Evolutionary conservation across 495 filamentous ascomycete genomes (phyloP).

Genomic region (Podospora conica): DNA sequence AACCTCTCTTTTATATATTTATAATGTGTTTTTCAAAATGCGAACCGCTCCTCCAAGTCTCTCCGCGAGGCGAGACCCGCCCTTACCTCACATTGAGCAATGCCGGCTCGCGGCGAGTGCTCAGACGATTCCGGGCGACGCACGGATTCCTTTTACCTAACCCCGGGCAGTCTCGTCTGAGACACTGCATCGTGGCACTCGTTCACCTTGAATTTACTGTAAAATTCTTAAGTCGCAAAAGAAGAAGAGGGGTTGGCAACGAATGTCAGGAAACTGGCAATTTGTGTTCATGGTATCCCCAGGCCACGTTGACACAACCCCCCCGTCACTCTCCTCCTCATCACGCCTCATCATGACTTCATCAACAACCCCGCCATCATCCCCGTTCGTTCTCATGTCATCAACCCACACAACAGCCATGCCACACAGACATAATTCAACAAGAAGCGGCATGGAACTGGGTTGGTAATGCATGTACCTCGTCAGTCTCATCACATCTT

Average conservation of each 20-base stretch:
- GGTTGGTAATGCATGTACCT: not conserved
- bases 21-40: not conserved
- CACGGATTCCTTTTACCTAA: not conserved
- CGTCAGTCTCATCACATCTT: not conserved
- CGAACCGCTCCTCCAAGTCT: not conserved
- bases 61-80: not conserved
- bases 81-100: not conserved
- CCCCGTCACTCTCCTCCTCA: not conserved
- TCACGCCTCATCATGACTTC: not conserved
- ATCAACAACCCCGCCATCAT: not conserved
- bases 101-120: not conserved
- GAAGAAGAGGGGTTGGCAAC: too few relatives aligned
- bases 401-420: not conserved
- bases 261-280: not conserved
- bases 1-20: not conserved
- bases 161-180: not conserved
- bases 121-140: not conserved
- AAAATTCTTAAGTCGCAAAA: not conserved
- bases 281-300: not conserved
- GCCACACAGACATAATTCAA: not conserved
- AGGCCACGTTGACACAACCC: not conserved
- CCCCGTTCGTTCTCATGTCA: too few relatives aligned
- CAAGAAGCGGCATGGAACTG: not conserved
- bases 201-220: not conserved
- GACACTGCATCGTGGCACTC: not conserved